phyloP scores from a whole-genome alignment of 2,329 filamentous ascomycete species.

The Fonsecaea multimorphosa region DNA sequence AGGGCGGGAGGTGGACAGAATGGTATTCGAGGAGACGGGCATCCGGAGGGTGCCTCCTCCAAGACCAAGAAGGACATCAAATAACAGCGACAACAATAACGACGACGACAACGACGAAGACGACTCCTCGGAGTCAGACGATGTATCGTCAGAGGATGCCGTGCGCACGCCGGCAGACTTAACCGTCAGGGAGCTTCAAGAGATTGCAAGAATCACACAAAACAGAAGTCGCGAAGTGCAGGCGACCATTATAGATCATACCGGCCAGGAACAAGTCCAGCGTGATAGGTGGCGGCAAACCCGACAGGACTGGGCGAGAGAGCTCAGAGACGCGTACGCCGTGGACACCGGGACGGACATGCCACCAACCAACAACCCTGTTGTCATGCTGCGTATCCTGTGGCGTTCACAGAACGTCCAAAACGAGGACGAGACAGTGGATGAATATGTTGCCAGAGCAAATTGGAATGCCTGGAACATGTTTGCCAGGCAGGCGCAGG shows the following conservation, averaged over 20 bases:
- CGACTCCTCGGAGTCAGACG: no score
- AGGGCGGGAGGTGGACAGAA: slow-evolving; percentile 32
- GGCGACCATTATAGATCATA: no score
- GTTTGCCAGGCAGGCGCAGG: neutral
- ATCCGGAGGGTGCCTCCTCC: neutral
- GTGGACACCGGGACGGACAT: neutral
- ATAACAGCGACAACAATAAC: neutral
- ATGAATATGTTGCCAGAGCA: neutral
- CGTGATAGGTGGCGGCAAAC: neutral
- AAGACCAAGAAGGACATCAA: neutral
- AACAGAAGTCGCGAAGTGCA: neutral
- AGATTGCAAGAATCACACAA: neutral
- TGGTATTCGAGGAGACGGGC: slow-evolving; percentile 28
- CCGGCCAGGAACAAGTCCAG: no score
- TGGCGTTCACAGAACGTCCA: neutral
- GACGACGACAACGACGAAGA: no score
- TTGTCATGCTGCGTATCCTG: neutral
- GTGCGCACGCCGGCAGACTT: neutral
- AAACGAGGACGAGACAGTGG: neutral
- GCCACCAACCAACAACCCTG: neutral
- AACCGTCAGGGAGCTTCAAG: neutral
- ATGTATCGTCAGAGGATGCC: no score
- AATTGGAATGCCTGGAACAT: neutral
- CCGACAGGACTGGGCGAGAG: neutral
- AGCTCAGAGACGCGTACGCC: neutral